Evolutionary conservation across 768 basidiomycete species (phyloP), one percentile per base, ranked within the genome.

Genomic region (Neoboletus brunneissimus): DNA sequence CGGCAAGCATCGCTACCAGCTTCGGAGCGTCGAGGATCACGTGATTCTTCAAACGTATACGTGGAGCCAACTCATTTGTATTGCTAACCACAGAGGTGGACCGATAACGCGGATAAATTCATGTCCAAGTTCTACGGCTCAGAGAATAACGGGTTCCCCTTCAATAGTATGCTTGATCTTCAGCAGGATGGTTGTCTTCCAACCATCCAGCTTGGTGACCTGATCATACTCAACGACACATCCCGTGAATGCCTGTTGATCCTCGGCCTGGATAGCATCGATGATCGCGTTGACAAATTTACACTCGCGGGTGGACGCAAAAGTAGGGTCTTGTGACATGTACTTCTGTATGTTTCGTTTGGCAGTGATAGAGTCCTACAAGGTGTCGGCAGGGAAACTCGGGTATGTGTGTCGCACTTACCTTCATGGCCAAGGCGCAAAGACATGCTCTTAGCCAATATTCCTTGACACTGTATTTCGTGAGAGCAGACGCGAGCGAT

Each of bases 401-500:
- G 13, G 40, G 25, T 15, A 23, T 32, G 29, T 27, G 22, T 34
- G 35, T n/a, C 40, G 38, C 32, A 75, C 89, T 63, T 73, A 96
- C 96, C 57, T 79, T 80, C 80, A 88, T 86, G 8, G 94, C 96
- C 53, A 98, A 77, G 16, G 89, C 89, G 70, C 97, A 98, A 22
- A 99, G 76, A 34, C 84, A 84, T 4, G 94, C 82, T 64, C 86
- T 81, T 35, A 98, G 78, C 93, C 94, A 98, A 67, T 96, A 96
- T 63, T 98, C 97, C 76, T 98, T 98, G 64, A 98, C 97, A 59
- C 90, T 94, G 76, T 98, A 99, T 73, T 94, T 94, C n/a, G 97
- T 98, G 64, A 98, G 75, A 10, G 87, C 77, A 20, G 90, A 92
- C 0, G 74, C 75, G 42, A 98, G 79, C 10, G 89, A 91, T 67